phyloP scores from a whole-genome alignment of 169 alveolate genomes.

The Plasmodium coatneyi region DNA sequence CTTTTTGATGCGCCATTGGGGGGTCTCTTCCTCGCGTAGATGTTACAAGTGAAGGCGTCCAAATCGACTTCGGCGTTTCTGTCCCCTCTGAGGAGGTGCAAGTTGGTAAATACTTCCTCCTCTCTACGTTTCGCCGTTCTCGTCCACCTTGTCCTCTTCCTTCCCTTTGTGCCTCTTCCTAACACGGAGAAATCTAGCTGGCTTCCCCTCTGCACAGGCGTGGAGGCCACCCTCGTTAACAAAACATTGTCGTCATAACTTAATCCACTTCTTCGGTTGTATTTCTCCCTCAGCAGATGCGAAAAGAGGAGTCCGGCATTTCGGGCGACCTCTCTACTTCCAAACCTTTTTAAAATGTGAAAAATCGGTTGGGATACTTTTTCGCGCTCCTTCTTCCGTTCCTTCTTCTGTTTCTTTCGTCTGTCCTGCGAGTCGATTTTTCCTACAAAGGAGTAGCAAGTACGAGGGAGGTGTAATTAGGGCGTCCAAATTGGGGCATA shows the following conservation, averaged over 20 bases:
- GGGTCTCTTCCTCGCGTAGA: not conserved
- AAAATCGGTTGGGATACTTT: not conserved
- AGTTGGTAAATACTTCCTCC: not conserved
- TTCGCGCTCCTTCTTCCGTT: not conserved
- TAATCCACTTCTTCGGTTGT: not conserved
- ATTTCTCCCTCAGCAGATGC: slow-evolving; percentile 11
- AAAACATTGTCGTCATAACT: slow-evolving; percentile 55
- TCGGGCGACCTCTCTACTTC: not conserved
- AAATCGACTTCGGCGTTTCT: slow-evolving; percentile 6
- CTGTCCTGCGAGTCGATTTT: not conserved
- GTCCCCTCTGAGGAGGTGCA: not conserved
- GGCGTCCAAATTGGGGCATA: not conserved
- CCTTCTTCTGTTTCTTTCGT: not conserved
- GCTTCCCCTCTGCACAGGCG: not conserved
- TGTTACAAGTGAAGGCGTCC: not conserved
- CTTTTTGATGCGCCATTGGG: not conserved
- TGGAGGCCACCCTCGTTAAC: not conserved
- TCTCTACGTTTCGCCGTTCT: not conserved
- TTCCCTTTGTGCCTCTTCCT: not conserved
- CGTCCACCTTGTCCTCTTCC: not conserved
- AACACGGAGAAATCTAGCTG: not conserved
- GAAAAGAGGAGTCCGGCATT: slow-evolving; percentile 19
- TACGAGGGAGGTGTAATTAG: not conserved
- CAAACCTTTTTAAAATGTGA: slow-evolving; percentile 30
- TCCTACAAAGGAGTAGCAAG: not conserved